Percentiles rank a stretch among this genome's conserved stretches.
Conservation (phyloP, 495 filamentous ascomycete genomes). For the Penicillium canescens region DNA sequence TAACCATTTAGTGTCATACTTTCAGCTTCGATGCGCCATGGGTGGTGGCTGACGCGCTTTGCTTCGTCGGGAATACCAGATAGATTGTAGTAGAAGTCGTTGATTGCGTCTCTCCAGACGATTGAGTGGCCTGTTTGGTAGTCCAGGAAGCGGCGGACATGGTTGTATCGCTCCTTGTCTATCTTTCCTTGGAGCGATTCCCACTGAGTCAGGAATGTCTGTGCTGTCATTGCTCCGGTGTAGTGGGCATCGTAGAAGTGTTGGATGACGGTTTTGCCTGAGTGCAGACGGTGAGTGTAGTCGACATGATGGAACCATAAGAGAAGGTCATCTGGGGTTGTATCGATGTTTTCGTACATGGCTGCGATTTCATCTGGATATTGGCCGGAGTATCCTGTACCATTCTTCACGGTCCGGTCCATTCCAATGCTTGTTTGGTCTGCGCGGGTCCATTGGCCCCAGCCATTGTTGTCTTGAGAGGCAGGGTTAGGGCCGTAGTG, state of each 20-base stretch:
- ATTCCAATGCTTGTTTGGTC: conserved; percentile 61
- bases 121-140: conserved; percentile 71
- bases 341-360: conserved; percentile 59
- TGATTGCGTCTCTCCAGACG: conserved; percentile 68
- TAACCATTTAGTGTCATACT: conserved; percentile 59
- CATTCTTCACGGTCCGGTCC: conserved; percentile 69
- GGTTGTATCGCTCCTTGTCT: conserved; percentile 61
- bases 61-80: conserved; percentile 56
- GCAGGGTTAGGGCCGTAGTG: conserved; percentile 70
- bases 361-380: conserved; percentile 61
- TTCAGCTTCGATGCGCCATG: conserved; percentile 66
- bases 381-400: conserved; percentile 64
- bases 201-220: conserved; percentile 58
- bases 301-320: conserved; percentile 78
- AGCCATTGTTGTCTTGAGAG: conserved; percentile 66
- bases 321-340: conserved; percentile 67
- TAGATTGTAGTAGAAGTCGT: conserved; percentile 59
- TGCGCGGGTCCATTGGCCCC: conserved; percentile 74
- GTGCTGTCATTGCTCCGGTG: conserved; percentile 57
- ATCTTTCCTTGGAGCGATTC: conserved; percentile 53
- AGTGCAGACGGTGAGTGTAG: conserved; percentile 64
- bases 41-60: conserved; percentile 57
- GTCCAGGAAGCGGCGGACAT: conserved; percentile 54
- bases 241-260: conserved; percentile 78
- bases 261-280: conserved; percentile 70